These are phyloP conservation scores for Cenchrus fungigraminus DNA, from an alignment of 176 grass and related monocot species.

Conservation along the genomic window DNA sequence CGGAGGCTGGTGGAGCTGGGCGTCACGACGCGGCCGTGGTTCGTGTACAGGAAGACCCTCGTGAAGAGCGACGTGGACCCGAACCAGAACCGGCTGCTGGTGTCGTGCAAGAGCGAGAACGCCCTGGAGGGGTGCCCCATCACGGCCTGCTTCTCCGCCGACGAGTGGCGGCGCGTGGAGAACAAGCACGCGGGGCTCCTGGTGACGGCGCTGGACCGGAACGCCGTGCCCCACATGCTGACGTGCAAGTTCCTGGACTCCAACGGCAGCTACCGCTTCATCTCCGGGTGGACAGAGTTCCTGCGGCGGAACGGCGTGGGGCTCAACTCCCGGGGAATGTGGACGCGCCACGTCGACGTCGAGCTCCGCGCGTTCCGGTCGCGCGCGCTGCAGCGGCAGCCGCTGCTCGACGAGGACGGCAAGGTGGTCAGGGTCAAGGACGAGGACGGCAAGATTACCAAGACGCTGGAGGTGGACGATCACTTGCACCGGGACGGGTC, in stretches of 20 bases:
- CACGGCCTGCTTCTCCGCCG: neutral
- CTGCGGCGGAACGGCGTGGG: neutral
- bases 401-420: neutral
- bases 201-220: neutral
- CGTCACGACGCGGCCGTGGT: neutral
- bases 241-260: neutral
- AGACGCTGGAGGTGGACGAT: neutral
- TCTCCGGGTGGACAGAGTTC: neutral
- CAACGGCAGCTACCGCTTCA: constrained; percentile 27
- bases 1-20: neutral
- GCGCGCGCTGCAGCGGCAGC: neutral
- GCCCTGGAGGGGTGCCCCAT: neutral
- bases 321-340: neutral
- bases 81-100: constrained; percentile 27
- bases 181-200: neutral
- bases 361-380: constrained; percentile 31
- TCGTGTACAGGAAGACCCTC: neutral
- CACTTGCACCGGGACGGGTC: constrained; percentile 7
- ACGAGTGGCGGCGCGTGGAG: neutral
- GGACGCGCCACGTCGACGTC: neutral
- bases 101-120: constrained; percentile 25
- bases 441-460: neutral
- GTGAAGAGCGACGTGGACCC: neutral
- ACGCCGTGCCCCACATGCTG: neutral
- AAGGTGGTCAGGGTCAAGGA: neutral